Evolutionary conservation across 2,329 filamentous ascomycete species (phyloP), one percentile per base, ranked within the genome.

Genomic region (Neurospora sp.): DNA sequence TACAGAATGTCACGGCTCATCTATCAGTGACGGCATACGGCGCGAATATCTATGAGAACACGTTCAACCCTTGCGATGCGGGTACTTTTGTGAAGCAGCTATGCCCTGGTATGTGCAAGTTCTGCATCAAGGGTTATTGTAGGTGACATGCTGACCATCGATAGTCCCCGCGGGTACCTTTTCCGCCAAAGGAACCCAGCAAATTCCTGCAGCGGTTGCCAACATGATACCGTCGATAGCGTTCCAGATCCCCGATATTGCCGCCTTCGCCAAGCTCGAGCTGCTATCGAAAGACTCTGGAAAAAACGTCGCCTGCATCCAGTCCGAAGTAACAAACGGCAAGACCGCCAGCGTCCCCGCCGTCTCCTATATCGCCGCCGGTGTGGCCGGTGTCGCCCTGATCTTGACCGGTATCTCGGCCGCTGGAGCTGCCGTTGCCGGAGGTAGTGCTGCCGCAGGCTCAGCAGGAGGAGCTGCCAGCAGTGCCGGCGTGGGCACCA

Each of bases 221-320:
- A 85, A 85, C 69, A 82, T 91, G 80, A 95, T 99, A 52, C 96
- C 96, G 1, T 82, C 88, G 2, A 97, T 99, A 74, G 95, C 95
- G 12, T 99, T 97, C 82, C 87, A 88, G 71, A 85, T 99, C 39
- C 96, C 96, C 67, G 94, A 99, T 78, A 91, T 99, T 74, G 90
- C 95, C 69, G 95, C 95, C 43, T 82, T 90, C 76, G 96, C 94
- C 40, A 96, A 89, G 65, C 83, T 99, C 73, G 83, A 92, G 77
- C 86, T 99, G 66, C 89, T 86, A 71, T 82, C 87, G 4, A 80
- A 87, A 46, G 87, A 90, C 39, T 33, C 23, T 4, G 85, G 84
- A 46, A 76, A 85, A 40, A 84, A 90, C 57, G 86, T 97, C 8
- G 94, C 93, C 28, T 99, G 96, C 79, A 89, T 98, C 67, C 83